Evolutionary conservation across 306 rosid genomes (phyloP), one percentile per base, ranked within the genome.

Genomic region (Castanea crenata): DNA sequence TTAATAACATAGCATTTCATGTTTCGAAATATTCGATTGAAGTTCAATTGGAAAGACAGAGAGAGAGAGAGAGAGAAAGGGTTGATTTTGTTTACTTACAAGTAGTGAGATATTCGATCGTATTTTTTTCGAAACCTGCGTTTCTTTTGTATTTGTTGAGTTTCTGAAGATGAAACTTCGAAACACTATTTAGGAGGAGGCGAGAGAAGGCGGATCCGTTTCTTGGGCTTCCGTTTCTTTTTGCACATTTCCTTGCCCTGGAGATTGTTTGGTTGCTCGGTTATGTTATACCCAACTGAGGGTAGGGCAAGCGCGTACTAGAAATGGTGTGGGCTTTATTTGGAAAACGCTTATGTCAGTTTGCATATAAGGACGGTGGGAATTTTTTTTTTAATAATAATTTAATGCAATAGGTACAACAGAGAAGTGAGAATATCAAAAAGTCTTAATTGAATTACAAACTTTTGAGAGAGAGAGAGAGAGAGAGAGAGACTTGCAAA

Each of bases 61-160:
- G 44, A 54, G 23, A 11, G 73, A 11, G 73, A 41, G 12, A 51
- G 8, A 11, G 29, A 35, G 55, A 59, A 23, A 54, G 25, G 20
- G 74, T 8, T 5, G 41, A 51, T 56, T 71, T 12, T 10, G 21
- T 52, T 68, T 69, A 74, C 85, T 49, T 49, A 49, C 85, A 62
- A 18, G 68, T 9, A 3, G 46, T 32, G 79, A 27, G 69, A 67
- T 41, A 67, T 70, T 9, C 14, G 15, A 49, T 49, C 29, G 75
- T 58, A 27, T 25, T 59, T 32, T 32, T 52, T 69, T 16, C 80
- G 82, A 84, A 79, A 85, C 83, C 75, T 34, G 88, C 88, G 85
- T 85, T 85, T 85, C 83, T 77, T 84, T 67, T 54, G 71, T 29
- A 7, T 38, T 69, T 54, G 77, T 29, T 31, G 57, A 71, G 82